Percentiles rank a stretch among this genome's conserved stretches.
Conservation (phyloP, 164 flowering plant species). For the Stephania yunnanensis region DNA sequence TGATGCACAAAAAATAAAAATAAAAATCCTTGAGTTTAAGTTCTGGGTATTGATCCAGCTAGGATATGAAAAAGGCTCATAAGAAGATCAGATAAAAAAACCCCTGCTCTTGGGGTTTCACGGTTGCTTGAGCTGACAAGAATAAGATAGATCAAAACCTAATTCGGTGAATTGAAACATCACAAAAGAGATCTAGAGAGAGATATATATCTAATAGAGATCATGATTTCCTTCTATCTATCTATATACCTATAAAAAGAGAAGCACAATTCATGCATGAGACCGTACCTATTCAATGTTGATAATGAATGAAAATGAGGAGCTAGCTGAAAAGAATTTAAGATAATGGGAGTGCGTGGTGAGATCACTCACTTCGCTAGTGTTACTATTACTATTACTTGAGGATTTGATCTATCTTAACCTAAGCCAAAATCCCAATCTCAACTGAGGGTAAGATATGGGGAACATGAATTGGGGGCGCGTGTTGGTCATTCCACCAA, state of each 20-base stretch:
- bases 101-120: not conserved
- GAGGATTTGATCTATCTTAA: too few species aligned
- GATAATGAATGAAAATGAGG: slow-evolving; percentile 3
- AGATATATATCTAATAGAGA: not conserved
- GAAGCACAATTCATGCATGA: not conserved
- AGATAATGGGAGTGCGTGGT: not conserved
- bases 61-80: not conserved
- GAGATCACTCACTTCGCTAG: not conserved
- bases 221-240: too few species aligned
- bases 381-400: not conserved
- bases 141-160: not conserved
- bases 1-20: not conserved
- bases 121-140: not conserved
- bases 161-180: not conserved
- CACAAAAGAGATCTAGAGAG: not conserved
- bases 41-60: not conserved
- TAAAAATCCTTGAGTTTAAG: too few species aligned
- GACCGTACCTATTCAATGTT: not conserved
- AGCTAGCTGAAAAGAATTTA: slow-evolving; percentile 1
- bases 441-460: too few species aligned
- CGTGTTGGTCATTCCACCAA: too few species aligned
- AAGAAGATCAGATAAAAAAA: not conserved
- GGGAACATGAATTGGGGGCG: too few species aligned
- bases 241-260: slow-evolving; percentile 7
- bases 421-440: too few species aligned